phyloP scores from a whole-genome alignment of 2,329 filamentous ascomycete species.

The Biscogniauxia mediterranea region DNA sequence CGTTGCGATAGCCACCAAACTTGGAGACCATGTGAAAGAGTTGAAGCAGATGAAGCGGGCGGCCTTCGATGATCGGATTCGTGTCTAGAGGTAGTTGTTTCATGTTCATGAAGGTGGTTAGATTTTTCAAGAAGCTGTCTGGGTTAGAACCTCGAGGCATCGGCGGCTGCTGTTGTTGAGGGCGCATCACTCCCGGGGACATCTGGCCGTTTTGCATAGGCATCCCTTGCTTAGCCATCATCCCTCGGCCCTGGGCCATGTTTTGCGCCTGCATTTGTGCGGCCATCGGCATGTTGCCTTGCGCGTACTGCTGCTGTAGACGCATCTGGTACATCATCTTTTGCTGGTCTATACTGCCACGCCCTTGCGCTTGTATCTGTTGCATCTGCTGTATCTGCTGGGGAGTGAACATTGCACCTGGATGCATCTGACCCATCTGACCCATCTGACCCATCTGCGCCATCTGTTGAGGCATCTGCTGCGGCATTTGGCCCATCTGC shows the following conservation, averaged over 20 bases:
- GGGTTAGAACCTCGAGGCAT: constrained; percentile 47
- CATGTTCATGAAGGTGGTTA: constrained; percentile 74
- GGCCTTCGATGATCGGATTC: constrained; percentile 71
- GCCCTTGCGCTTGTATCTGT: constrained; percentile 44
- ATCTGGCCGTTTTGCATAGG: constrained; percentile 57
- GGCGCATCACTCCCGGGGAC: constrained; percentile 46
- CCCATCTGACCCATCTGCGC: constrained; percentile 37
- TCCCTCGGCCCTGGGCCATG: constrained; percentile 42
- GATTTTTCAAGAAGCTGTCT: constrained; percentile 72
- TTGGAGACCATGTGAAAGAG: constrained; percentile 78
- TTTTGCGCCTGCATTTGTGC: constrained; percentile 51
- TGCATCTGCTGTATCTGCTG: constrained; percentile 48
- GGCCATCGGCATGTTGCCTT: constrained; percentile 50
- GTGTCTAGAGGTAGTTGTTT: constrained; percentile 72
- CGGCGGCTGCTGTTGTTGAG: constrained; percentile 45
- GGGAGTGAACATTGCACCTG: constrained; percentile 36
- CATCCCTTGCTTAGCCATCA: constrained; percentile 54
- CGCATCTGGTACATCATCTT: constrained; percentile 79
- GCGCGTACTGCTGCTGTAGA: constrained; percentile 72
- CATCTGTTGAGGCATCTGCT: constrained; percentile 37
- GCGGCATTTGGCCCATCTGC: constrained; percentile 38
- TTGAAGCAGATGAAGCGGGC: constrained; percentile 70
- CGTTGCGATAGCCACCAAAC: constrained; percentile 71
- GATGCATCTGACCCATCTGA: constrained; percentile 36
- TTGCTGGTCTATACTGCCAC: constrained; percentile 66